Evolutionary conservation across 208 protist genomes (phyloP), one percentile per base, ranked within the genome.

Genomic region (Leishmania turanica): DNA sequence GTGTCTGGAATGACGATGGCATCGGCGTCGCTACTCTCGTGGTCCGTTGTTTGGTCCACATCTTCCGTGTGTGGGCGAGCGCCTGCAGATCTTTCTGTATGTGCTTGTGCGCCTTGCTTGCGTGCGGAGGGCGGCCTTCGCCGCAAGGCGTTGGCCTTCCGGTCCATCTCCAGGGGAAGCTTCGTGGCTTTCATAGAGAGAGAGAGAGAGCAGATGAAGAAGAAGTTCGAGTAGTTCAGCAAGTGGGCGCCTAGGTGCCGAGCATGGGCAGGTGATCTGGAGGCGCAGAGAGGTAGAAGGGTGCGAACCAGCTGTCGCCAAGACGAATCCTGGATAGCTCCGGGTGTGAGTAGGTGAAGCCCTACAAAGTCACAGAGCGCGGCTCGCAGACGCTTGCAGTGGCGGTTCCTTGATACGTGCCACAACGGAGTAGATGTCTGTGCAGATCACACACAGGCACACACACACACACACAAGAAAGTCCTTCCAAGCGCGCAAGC

Each of bases 1-100:
- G 85, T 80, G 71, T 83, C 71, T 0, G 91, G 90, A 56, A 93
- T 80, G n/a, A 81, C 60, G 40, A 85, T 40, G 3, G 2, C 71
- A 34, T 84, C 79, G 37, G 6, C 17, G 3, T 70, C 51, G 5
- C 49, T 73, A 6, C 8, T 13, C 42, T 42, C 34, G 17, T 31
- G 31, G 34, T 45, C 49, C 72, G 47, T 76, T 24, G 17, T 1
- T 13, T 71, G 58, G 6, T 37, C 2, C 17, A 31, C 21, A 37
- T 51, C 68, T 27, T 42, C 13, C 31, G 31, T 40, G 62, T 17
- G 62, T 3, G 15, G 31, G 31, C 5, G 31, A 68, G 2, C 15
- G 27, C 15, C 5, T 8, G 27, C 62, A 40, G 62, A 24, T 8
- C 58, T 31, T 31, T 64, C n/a, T 13, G 58, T 31, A 34, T 27